Percentiles rank a stretch among this genome's conserved stretches.
These are phyloP conservation scores for Suillus fuscotomentosus DNA, from an alignment of 768 basidiomycete genomes.

Conservation along the genomic window DNA sequence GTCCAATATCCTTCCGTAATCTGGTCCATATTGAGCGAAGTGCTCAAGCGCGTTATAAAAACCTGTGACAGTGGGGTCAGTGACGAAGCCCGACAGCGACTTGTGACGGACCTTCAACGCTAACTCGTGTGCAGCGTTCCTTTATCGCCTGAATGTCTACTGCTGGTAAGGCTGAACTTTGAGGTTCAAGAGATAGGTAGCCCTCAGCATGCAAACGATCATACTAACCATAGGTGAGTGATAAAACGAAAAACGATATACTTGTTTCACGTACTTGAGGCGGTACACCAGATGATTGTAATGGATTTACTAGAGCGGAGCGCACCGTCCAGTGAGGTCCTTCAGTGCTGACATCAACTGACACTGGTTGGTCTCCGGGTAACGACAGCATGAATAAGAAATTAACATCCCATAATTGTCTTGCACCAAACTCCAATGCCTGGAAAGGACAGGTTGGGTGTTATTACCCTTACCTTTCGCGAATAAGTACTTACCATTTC, in stretches of 20 bases:
- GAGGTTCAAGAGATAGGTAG: constrained; percentile 2
- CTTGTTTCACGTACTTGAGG: background rate
- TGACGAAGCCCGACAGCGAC: background rate
- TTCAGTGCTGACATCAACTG: background rate
- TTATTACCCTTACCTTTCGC: background rate
- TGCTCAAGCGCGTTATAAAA: constrained; percentile 26
- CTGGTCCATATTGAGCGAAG: constrained; percentile 34
- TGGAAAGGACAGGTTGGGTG: background rate
- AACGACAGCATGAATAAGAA: constrained; percentile 3
- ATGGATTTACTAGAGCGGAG: background rate
- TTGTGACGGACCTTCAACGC: background rate
- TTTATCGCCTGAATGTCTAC: constrained; percentile 1
- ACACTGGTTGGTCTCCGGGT: constrained; percentile 1
- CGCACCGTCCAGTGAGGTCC: background rate
- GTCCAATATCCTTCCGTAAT: constrained; percentile 26
- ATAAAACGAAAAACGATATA: background rate
- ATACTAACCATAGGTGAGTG: background rate
- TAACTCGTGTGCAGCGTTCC: background rate
- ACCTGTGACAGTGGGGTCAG: constrained; percentile 7
- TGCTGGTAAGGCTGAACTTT: no score
- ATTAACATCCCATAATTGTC: background rate
- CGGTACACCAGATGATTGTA: background rate
- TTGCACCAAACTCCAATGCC: constrained; percentile 5
- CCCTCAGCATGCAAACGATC: constrained; percentile 4
- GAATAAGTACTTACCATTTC: constrained; percentile 32